phyloP scores from a whole-genome alignment of 805 yeast species.

The Hanseniaspora lindneri region DNA sequence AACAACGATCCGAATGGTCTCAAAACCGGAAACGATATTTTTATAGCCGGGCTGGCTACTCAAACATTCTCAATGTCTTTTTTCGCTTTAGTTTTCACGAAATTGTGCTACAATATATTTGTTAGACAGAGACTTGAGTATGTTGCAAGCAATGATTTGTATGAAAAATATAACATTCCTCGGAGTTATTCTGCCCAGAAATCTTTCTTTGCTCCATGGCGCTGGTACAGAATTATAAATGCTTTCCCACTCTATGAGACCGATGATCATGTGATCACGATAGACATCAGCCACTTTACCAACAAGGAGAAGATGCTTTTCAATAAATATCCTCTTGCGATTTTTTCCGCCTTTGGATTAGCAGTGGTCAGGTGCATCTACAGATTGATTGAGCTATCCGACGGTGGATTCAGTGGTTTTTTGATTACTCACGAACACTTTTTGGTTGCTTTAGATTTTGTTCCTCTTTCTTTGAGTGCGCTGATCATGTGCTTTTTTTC shows the following conservation, averaged over 20 bases:
- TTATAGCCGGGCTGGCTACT: conserved; percentile 67
- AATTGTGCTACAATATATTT: conserved; percentile 36
- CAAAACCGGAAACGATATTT: conserved; percentile 27
- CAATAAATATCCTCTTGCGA: conserved; percentile 34
- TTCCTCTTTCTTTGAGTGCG: conserved; percentile 44
- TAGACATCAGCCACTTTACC: neutral
- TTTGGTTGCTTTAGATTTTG: conserved; percentile 48
- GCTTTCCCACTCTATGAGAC: neutral
- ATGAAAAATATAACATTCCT: neutral
- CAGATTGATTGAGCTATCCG: conserved; percentile 57
- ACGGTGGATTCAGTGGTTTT: conserved; percentile 57
- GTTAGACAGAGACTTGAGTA: conserved; percentile 24
- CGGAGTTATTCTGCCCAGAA: neutral
- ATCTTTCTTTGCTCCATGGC: conserved; percentile 11
- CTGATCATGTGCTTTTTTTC: conserved; percentile 44
- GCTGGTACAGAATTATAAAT: conserved; percentile 12
- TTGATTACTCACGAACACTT: conserved; percentile 50
- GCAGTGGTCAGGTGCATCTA: conserved; percentile 60
- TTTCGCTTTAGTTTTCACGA: conserved; percentile 41
- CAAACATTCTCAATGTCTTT: conserved; percentile 61
- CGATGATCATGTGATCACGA: conserved; percentile 23
- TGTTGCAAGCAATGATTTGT: conserved; percentile 14
- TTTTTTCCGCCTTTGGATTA: conserved; percentile 39
- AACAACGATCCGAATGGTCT: conserved; percentile 21
- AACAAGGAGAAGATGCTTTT: neutral